A percentile compares a stretch with the other conserved stretches of the same genome.
Conservation (phyloP, 345 rosid species). For the Atalantia buxifolia region DNA sequence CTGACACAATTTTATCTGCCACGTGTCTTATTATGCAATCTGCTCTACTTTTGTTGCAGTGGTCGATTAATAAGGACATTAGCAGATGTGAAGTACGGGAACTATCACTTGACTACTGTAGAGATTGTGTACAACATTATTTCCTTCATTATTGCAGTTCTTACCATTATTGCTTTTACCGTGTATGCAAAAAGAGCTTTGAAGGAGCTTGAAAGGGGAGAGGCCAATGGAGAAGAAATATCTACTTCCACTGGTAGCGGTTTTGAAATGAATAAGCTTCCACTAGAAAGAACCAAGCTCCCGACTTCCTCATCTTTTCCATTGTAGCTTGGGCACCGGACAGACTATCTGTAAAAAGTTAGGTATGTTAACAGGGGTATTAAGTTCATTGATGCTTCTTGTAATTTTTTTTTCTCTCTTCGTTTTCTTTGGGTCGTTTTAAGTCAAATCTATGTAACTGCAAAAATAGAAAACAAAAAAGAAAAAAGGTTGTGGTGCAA, state of each 20-base stretch:
- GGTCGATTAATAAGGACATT: constrained; percentile 72
- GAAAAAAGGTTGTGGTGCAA: not conserved
- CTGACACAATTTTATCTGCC: not conserved
- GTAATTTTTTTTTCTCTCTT: not conserved
- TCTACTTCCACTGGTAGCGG: constrained; percentile 15
- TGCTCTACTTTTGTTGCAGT: constrained; percentile 39
- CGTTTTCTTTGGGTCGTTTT: not conserved
- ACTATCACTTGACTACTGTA: constrained; percentile 50
- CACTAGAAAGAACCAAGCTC: constrained; percentile 25
- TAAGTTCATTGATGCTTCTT: not conserved
- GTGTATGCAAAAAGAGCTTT: constrained; percentile 60
- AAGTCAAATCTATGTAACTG: constrained; percentile 8
- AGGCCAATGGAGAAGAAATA: constrained; percentile 26
- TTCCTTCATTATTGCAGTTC: constrained; percentile 57
- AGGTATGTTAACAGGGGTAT: not conserved
- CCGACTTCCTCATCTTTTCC: constrained; percentile 4
- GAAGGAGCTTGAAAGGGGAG: constrained; percentile 46
- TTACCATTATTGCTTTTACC: constrained; percentile 63
- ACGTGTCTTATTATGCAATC: not conserved
- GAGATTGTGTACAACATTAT: constrained; percentile 69
- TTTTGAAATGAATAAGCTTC: constrained; percentile 55
- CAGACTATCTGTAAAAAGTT: constrained; percentile 16
- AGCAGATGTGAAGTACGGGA: constrained; percentile 64
- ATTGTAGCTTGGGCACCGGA: not conserved
- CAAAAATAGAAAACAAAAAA: not conserved